Conservation (phyloP, 1,284 basidiomycete species). For the Spongispora temasekensis region DNA sequence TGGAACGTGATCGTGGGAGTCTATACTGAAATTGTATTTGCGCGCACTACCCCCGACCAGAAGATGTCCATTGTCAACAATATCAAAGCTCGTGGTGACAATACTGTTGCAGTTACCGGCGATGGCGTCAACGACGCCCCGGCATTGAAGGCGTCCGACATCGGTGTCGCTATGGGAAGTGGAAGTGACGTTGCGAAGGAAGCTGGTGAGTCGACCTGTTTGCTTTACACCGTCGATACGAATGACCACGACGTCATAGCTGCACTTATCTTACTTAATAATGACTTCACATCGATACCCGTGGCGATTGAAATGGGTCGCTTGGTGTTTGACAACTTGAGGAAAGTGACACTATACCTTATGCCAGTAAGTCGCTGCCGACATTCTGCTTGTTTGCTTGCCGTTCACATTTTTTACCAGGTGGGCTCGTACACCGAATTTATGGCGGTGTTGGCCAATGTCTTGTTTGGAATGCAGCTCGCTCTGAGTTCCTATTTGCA, state of each 20-base stretch:
- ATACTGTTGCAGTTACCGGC: constrained; percentile 55
- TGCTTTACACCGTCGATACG: background rate
- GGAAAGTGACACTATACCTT: constrained; percentile 45
- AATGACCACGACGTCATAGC: constrained; percentile 14
- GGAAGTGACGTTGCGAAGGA: constrained; percentile 85
- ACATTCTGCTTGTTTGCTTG: background rate
- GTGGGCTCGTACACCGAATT: constrained; percentile 42
- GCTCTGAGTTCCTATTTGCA: constrained; percentile 46
- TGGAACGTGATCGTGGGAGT: constrained; percentile 50
- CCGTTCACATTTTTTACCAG: too few relatives aligned
- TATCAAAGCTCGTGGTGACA: constrained; percentile 47
- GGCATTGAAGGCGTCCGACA: constrained; percentile 76
- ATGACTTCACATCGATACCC: constrained; percentile 40
- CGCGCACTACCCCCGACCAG: constrained; percentile 61
- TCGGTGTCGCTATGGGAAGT: constrained; percentile 85
- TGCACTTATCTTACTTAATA: constrained; percentile 36
- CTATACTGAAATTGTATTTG: constrained; percentile 60
- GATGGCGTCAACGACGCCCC: constrained; percentile 65
- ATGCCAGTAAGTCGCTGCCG: constrained; percentile 41
- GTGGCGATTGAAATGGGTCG: constrained; percentile 49
- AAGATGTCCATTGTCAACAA: constrained; percentile 61
- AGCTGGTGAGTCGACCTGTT: constrained; percentile 33
- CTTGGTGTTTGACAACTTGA: constrained; percentile 61
- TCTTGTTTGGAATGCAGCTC: constrained; percentile 42
- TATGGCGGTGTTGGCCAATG: constrained; percentile 38